Evolutionary conservation across 139 green algal species (phyloP).

Genomic region (Chlorella sp.): DNA sequence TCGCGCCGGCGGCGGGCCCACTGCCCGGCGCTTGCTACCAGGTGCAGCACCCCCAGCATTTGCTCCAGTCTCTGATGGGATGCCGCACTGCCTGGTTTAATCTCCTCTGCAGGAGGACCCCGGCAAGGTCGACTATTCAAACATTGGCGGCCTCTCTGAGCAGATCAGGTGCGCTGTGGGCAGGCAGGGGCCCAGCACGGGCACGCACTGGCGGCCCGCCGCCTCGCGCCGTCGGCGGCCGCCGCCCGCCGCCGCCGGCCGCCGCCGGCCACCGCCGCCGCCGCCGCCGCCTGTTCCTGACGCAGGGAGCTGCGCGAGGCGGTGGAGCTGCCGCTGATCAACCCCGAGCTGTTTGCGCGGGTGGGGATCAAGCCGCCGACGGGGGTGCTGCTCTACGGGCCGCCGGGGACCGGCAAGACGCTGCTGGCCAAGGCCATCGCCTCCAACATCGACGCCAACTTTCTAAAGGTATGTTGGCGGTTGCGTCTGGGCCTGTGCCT

Average conservation of each 20-base stretch:
- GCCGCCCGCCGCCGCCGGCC: too few relatives aligned
- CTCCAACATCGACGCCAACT: slow-evolving; percentile 94
- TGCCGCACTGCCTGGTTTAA: too few relatives aligned
- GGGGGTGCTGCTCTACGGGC: slow-evolving; percentile 86
- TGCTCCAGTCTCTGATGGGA: too few relatives aligned
- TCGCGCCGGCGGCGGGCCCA: too few relatives aligned
- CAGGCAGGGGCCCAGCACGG: neutral
- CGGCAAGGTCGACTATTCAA: slow-evolving; percentile 96
- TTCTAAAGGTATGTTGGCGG: slow-evolving; percentile 84
- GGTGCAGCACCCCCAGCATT: too few relatives aligned
- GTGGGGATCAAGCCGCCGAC: slow-evolving; percentile 99
- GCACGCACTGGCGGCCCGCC: too few relatives aligned
- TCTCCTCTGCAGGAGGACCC: slow-evolving; percentile 86
- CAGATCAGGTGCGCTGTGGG: slow-evolving; percentile 70
- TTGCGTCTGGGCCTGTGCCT: neutral
- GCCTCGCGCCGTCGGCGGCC: too few relatives aligned
- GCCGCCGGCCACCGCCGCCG: neutral
- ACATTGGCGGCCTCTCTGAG: slow-evolving; percentile 94
- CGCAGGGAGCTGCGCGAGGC: slow-evolving; percentile 91
- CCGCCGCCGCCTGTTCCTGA: neutral
- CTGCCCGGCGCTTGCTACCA: too few relatives aligned
- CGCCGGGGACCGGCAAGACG: slow-evolving; percentile 91
- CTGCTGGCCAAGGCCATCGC: slow-evolving; percentile 96
- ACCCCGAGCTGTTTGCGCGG: slow-evolving; percentile 97
- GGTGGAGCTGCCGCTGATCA: slow-evolving; percentile 99